phyloP scores from a whole-genome alignment of 208 protist genomes.

The Borovskyia barvae region DNA sequence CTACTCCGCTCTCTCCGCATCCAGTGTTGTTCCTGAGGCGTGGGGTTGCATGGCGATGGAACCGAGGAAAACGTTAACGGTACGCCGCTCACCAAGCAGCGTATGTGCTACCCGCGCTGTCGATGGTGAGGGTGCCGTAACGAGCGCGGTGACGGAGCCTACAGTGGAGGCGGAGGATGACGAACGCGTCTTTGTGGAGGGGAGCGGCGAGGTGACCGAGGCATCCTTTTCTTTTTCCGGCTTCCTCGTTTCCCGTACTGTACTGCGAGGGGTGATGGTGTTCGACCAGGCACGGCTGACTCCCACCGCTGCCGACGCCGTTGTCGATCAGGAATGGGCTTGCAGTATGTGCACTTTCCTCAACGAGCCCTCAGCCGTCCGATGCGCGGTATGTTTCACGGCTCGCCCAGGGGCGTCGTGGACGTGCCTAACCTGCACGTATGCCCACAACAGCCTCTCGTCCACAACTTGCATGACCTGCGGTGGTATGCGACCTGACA shows the following conservation, averaged over 20 bases:
- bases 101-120: too few species aligned
- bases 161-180: constrained; percentile 1
- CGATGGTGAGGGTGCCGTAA: too few species aligned
- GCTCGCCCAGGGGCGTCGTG: constrained; percentile 67
- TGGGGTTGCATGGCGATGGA: too few species aligned
- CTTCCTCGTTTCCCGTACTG: constrained; percentile 27
- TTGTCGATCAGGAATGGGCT: constrained; percentile 49
- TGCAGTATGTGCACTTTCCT: constrained; percentile 82
- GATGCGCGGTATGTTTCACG: constrained; percentile 84
- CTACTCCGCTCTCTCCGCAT: too few species aligned
- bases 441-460: constrained; percentile 69
- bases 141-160: background rate
- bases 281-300: constrained; percentile 39
- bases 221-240: constrained; percentile 56
- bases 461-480: constrained; percentile 65
- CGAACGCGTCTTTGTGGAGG: constrained; percentile 23
- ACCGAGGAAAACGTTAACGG: constrained; percentile 12
- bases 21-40: too few species aligned
- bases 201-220: constrained; percentile 46
- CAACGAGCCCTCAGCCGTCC: constrained; percentile 61
- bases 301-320: constrained; percentile 10
- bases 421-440: constrained; percentile 71
- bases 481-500: constrained; percentile 43
- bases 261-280: constrained; percentile 47
- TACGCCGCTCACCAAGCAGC: background rate